Evolutionary conservation across 2,329 filamentous ascomycete genomes (phyloP).

Genomic region (Apiospora koreana): DNA sequence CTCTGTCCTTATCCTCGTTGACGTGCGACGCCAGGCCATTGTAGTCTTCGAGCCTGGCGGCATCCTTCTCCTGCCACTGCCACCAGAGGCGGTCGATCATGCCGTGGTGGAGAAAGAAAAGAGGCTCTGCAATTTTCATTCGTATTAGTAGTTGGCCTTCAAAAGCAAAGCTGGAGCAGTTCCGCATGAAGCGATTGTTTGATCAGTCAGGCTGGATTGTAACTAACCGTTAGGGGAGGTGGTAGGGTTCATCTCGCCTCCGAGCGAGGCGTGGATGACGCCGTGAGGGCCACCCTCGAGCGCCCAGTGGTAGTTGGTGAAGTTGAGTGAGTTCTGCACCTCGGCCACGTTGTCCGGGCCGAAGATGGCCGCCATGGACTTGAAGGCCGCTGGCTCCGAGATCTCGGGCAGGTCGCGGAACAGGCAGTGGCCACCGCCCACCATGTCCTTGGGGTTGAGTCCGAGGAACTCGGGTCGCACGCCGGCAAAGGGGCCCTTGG

Average conservation of each 20-base stretch:
- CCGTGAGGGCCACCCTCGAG: conserved; percentile 15
- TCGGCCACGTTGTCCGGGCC: conserved; percentile 12
- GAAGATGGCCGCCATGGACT: not conserved
- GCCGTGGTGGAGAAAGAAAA: conserved; percentile 13
- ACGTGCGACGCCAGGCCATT: not conserved
- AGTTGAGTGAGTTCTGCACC: conserved; percentile 4
- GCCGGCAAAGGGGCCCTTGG: conserved; percentile 32
- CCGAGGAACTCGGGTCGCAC: conserved; percentile 13
- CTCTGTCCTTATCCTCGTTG: not conserved
- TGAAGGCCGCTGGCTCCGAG: not conserved
- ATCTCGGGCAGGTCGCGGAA: conserved; percentile 17
- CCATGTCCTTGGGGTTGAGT: conserved; percentile 17
- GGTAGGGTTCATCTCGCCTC: conserved; percentile 16
- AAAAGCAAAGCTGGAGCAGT: no score
- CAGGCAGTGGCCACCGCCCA: conserved; percentile 20
- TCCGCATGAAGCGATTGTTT: no score
- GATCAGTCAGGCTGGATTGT: no score
- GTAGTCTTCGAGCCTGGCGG: not conserved
- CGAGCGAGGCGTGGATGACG: conserved; percentile 11
- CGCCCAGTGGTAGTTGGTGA: not conserved
- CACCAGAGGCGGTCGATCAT: conserved; percentile 14
- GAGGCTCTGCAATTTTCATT: not conserved
- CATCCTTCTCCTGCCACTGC: conserved; percentile 14
- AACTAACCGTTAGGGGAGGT: conserved; percentile 13
- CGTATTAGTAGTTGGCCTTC: not conserved